phyloP scores from a whole-genome alignment of 495 filamentous ascomycete species.

The Darksidea phi region DNA sequence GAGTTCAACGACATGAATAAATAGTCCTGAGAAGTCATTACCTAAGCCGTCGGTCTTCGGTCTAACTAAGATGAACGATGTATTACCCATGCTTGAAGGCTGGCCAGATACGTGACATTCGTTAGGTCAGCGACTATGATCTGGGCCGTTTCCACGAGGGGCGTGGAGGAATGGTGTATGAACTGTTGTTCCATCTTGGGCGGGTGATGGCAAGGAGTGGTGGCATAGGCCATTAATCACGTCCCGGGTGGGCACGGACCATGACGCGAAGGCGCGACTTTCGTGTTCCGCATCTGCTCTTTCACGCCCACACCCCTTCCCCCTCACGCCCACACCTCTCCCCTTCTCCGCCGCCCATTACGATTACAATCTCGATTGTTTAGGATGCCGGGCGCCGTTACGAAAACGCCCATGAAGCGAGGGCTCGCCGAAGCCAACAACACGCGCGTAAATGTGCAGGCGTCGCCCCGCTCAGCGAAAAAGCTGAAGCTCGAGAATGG shows the following conservation, averaged over 20 bases:
- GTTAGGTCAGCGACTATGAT: too few relatives aligned
- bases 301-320: neutral
- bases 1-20: too few relatives aligned
- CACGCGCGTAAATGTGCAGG: slow-evolving; percentile 49
- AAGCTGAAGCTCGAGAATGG: slow-evolving; percentile 69
- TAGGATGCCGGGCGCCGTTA: slow-evolving; percentile 53
- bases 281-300: slow-evolving; percentile 13
- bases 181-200: too few relatives aligned
- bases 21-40: too few relatives aligned
- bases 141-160: too few relatives aligned
- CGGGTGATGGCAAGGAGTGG: too few relatives aligned
- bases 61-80: too few relatives aligned
- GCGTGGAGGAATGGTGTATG: too few relatives aligned
- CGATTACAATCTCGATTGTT: neutral
- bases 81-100: too few relatives aligned
- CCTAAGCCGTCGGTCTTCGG: too few relatives aligned
- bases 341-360: neutral
- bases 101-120: too few relatives aligned
- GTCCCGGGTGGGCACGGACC: slow-evolving; percentile 11
- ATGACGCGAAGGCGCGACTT: slow-evolving; percentile 16
- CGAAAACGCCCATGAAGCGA: slow-evolving; percentile 56
- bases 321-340: neutral
- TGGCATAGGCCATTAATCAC: slow-evolving; percentile 4
- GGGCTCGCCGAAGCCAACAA: slow-evolving; percentile 59
- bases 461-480: slow-evolving; percentile 60